phyloP scores from a whole-genome alignment of 2,329 filamentous ascomycete species.

The Claviceps sp. region DNA sequence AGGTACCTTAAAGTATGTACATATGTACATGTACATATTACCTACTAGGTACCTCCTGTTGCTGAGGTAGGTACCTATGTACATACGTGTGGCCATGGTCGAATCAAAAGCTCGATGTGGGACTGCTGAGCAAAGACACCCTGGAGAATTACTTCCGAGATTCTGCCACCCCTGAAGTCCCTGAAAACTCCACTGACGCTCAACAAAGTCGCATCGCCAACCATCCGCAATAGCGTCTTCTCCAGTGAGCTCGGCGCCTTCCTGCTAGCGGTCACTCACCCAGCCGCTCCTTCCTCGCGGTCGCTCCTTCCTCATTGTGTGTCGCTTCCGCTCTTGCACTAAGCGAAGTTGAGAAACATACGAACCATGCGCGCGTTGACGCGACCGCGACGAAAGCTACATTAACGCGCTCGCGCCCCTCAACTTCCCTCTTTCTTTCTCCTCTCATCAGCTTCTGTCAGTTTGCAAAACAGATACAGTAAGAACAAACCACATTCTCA shows the following conservation, averaged over 20 bases:
- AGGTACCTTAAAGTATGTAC: too few relatives aligned
- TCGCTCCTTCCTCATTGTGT: background rate
- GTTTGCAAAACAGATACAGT: conserved; percentile 1
- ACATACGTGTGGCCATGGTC: background rate
- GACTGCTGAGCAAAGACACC: background rate
- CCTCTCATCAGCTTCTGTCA: background rate
- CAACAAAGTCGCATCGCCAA: conserved; percentile 2
- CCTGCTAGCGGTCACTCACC: conserved; percentile 3
- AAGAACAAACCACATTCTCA: conserved; percentile 1
- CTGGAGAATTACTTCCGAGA: conserved; percentile 3
- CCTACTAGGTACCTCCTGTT: too few relatives aligned
- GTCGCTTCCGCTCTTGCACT: background rate
- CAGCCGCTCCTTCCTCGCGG: background rate
- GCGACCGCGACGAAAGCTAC: background rate
- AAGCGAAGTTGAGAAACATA: background rate
- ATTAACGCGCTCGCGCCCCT: background rate
- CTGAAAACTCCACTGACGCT: conserved; percentile 7
- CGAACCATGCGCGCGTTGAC: background rate
- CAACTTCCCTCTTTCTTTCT: background rate
- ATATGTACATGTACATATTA: too few relatives aligned
- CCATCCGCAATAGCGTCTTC: conserved; percentile 4
- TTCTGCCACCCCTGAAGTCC: conserved; percentile 7
- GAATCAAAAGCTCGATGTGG: background rate
- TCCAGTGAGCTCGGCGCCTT: conserved; percentile 3
- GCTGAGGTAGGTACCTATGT: background rate